Base-by-base conservation (phyloP, 306 rosid genomes). In the Albizia julibrissin region DNA sequence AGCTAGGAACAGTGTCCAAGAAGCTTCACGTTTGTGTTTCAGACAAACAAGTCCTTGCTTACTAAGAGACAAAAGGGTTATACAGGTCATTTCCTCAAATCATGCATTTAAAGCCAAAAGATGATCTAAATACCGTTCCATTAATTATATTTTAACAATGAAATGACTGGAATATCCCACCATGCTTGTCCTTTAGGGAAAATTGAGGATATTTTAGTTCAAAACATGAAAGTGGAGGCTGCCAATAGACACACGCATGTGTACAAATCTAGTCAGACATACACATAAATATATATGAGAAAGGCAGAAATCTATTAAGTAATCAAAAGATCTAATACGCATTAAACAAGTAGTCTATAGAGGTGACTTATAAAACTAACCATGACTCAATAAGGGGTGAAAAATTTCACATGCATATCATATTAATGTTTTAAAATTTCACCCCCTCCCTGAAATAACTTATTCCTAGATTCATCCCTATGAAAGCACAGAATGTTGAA, bases 1-100 rank as follows among this genome's bases (percentile, higher is more conserved):
- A 73, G n/a, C 22, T 59, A 69, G 40, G 78, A 87, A 68, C 22
- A 43, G 21, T 33, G 71, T 31, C 56, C 26, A 69, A 72, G 29
- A 77, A 69, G 58, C 42, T 64, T 13, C n/a, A 29, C 21, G 14
- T 64, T 14, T 27, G 69, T 64, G 40, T 27, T 27, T 64, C 33
- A 0, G 21, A 29, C 37, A 5, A 13, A 12, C 34, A 29, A 29
- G 69, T 64, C 39, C 39, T 64, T 6, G 1, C 15, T 22, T 58
- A 1, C 14, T 59, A 56, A 21, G n/a, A 56, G 29, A 56, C 29
- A 56, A 56, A 56, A 56, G 9, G 11, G 29, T 14, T 56, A n/a
- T 8, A 21, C 10, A n/a, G 64, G 64, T n/a, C 27, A 61, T 27
- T 62, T 62, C 69, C 69, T 62, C 39, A 27, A 26, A 13, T 62